A percentile compares a stretch with the other conserved stretches of the same genome.
Evolutionary conservation across 768 basidiomycete genomes (phyloP).

Genomic region (Sporobolomyces phaffii): DNA sequence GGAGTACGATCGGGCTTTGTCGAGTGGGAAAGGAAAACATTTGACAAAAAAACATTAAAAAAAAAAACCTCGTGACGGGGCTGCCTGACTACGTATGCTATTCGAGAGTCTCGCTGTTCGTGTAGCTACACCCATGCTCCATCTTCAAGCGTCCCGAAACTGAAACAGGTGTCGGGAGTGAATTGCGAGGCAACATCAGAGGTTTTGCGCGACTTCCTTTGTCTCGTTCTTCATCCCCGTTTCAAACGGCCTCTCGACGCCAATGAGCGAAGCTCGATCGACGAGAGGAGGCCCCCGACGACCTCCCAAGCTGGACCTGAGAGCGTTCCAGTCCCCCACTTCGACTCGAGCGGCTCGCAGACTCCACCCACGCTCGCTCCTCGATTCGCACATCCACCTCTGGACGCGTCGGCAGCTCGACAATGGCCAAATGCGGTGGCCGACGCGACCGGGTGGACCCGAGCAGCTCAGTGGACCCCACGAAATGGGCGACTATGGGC

Average conservation of each 20-base stretch:
- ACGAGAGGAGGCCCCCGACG: background rate
- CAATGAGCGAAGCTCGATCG: background rate
- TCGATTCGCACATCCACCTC: constrained; percentile 25
- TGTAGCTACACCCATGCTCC: too few relatives aligned
- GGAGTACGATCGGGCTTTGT: background rate
- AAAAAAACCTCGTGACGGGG: too few relatives aligned
- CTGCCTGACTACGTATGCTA: too few relatives aligned
- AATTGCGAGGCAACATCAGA: too few relatives aligned
- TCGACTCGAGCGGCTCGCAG: background rate
- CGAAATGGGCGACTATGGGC: background rate
- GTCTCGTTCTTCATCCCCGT: too few relatives aligned
- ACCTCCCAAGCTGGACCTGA: constrained; percentile 27
- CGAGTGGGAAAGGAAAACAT: background rate
- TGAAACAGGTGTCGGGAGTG: too few relatives aligned
- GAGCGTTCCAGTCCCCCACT: constrained; percentile 13
- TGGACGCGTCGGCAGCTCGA: constrained; percentile 7
- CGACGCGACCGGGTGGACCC: background rate
- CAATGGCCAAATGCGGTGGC: background rate
- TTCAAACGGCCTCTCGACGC: background rate
- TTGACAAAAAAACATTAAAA: too few relatives aligned
- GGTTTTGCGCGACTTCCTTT: too few relatives aligned
- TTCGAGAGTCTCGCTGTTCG: too few relatives aligned
- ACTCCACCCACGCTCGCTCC: background rate
- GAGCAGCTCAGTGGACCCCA: constrained; percentile 16
- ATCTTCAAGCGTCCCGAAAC: too few relatives aligned